Evolutionary conservation across 441 rosid species (phyloP).

Genomic region (Adansonia grandidieri): DNA sequence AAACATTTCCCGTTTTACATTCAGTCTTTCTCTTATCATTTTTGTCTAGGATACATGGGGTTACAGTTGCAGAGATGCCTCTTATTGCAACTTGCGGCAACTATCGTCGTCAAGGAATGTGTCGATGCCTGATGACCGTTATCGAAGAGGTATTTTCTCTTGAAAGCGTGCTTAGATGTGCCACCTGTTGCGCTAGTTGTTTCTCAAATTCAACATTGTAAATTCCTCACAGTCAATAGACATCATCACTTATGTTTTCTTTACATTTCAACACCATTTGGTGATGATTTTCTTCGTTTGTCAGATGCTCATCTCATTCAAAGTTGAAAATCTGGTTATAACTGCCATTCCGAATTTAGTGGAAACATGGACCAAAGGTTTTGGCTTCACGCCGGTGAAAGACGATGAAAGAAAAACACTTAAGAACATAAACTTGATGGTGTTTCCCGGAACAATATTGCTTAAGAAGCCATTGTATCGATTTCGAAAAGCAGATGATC

Average conservation of each 20-base stretch:
- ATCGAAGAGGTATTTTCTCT: slow-evolving; percentile 75
- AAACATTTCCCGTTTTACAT: background rate
- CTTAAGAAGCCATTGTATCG: slow-evolving; percentile 63
- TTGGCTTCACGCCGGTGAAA: slow-evolving; percentile 70
- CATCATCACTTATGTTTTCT: background rate
- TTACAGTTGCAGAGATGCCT: slow-evolving; percentile 92
- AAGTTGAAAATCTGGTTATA: slow-evolving; percentile 86
- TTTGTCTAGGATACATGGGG: slow-evolving; percentile 75
- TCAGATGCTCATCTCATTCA: slow-evolving; percentile 73
- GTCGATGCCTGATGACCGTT: slow-evolving; percentile 75
- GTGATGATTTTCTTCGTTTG: slow-evolving; percentile 6
- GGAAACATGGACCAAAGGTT: slow-evolving; percentile 89
- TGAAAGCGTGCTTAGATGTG: background rate
- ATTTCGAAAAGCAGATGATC: slow-evolving; percentile 33
- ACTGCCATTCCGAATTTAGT: slow-evolving; percentile 86
- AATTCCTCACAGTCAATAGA: background rate
- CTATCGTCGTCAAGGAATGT: slow-evolving; percentile 93
- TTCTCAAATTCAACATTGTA: background rate
- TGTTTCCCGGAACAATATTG: slow-evolving; percentile 82
- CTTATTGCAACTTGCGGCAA: slow-evolving; percentile 94
- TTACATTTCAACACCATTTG: background rate
- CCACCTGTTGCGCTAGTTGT: background rate
- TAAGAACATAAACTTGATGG: slow-evolving; percentile 76
- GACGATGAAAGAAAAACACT: slow-evolving; percentile 63
- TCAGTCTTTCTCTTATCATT: background rate